Evolutionary conservation across 1,139 yeast genomes (phyloP), one percentile per base, ranked within the genome.

Genomic region (Hanseniaspora sp.): DNA sequence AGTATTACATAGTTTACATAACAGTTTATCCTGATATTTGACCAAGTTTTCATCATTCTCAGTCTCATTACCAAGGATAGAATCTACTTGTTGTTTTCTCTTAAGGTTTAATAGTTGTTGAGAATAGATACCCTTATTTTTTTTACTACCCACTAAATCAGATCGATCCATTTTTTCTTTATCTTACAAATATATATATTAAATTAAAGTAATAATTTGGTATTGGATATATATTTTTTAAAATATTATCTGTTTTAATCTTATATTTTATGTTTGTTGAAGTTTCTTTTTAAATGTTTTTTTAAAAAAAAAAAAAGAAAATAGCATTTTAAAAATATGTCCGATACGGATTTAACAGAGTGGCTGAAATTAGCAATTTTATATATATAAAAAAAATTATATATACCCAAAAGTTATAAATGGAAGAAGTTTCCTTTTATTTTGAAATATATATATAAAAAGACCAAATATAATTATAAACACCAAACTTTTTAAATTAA

Each of bases 61-160:
- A 15, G 18, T 13, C n/a, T 39, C 48, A n/a, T 44, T 42, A 39
- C 28, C 23, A 8, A 51, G 7, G 1, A 51, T 37, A 13, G 41
- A 13, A 2, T 46, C 34, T 12, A 51, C 46, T 18, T 51, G 54
- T 13, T 51, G 48, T 12, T 51, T 51, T 31, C 47, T 38, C 23
- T 44, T 51, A 5, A 44, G 9, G 39, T 51, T 39, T 9, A 45
- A 15, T 7, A 44, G 28, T 13, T 51, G 48, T 18, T 45, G 46
- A 12, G 54, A 44, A 23, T 51, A 46, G n/a, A 51, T 51, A 6
- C 54, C 54, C 11, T 51, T 51, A 17, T 51, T 44, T 13, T 51
- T 51, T 31, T 51, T 51, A 33, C 54, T 51, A 5, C 54, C 54
- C 11, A 41, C 54, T 39, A 51, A 51, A 44, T 51, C 54, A 17